Evolutionary conservation across 495 filamentous ascomycete genomes (phyloP), one percentile per base, ranked within the genome.

Genomic region (Durotheca rogersii): DNA sequence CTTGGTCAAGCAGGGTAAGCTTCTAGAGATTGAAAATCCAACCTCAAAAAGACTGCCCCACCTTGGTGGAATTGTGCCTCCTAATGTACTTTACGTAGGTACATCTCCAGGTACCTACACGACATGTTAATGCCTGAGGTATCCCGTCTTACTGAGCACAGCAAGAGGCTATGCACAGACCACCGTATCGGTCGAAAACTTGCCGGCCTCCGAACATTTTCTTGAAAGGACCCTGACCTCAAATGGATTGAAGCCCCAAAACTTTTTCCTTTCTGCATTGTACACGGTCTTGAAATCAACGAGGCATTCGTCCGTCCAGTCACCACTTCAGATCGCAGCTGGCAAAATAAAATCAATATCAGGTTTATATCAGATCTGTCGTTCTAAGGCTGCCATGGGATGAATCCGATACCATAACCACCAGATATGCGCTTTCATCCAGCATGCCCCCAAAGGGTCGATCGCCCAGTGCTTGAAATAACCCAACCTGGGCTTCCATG

Each of bases 21-120:
- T n/a, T n/a, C n/a, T n/a, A 12, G 31, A 36, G 15, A 41, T 37
- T 51, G 46, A 54, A 53, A 58, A 49, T 50, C 48, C 43, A 39
- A 45, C 41, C 47, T 33, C 21, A 12, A 42, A 40, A 34, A 39
- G 41, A 12, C 19, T 58, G 53, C 43, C 58, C 61, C 47, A 66
- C 54, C 51, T 38, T 34, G 36, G 41, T 37, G 10, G 3, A 18
- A 37, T 7, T 17, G 5, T 11, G 18, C 3, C 11, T 27, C 9
- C 4, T 9, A 27, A 27, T 4, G 9, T 27, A 27, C 23, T 4
- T 4, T 27, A 27, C 23, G 9, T 27, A n/a, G n/a, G 23, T 27
- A 27, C 23, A 27, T 27, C 4, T 27, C 23, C 4, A 27, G 23
- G 23, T 27, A 27, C 23, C 23, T 27, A 9, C 23, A 4, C 23